Percentiles rank a stretch among this genome's conserved stretches.
Conservation (phyloP, 805 yeast genomes). For the Yarrowia deformans region DNA sequence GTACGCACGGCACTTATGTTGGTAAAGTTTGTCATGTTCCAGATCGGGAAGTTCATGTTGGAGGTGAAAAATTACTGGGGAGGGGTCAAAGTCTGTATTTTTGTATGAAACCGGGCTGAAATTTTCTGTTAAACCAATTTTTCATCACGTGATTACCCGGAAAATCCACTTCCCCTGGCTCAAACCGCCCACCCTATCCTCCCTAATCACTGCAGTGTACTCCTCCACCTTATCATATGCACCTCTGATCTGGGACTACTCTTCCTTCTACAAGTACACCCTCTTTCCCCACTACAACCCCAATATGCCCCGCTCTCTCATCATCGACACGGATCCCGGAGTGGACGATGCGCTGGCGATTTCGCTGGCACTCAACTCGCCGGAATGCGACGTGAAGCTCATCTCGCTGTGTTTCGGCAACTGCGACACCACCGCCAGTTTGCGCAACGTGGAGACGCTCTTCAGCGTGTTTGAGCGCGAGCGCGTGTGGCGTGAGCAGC, state of each 20-base stretch:
- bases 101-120: neutral
- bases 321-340: conserved; percentile 56
- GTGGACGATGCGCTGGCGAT: conserved; percentile 55
- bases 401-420: conserved; percentile 54
- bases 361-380: conserved; percentile 50
- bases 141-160: neutral
- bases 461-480: conserved; percentile 51
- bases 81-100: neutral
- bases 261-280: no score
- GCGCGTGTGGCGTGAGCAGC: conserved; percentile 44
- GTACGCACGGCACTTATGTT: neutral
- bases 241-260: neutral
- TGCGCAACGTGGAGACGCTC: conserved; percentile 51
- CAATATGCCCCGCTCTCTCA: conserved; percentile 42
- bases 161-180: no score
- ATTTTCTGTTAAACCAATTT: neutral
- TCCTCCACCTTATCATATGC: conserved; percentile 20
- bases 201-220: neutral
- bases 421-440: conserved; percentile 47
- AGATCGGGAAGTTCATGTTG: conserved; percentile 6
- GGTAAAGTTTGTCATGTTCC: conserved; percentile 10
- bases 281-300: neutral
- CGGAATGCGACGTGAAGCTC: conserved; percentile 47
- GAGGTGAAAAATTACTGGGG: no score
- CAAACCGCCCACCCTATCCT: neutral